phyloP scores from a whole-genome alignment of 441 rosid genomes.

The Viola pubescens region DNA sequence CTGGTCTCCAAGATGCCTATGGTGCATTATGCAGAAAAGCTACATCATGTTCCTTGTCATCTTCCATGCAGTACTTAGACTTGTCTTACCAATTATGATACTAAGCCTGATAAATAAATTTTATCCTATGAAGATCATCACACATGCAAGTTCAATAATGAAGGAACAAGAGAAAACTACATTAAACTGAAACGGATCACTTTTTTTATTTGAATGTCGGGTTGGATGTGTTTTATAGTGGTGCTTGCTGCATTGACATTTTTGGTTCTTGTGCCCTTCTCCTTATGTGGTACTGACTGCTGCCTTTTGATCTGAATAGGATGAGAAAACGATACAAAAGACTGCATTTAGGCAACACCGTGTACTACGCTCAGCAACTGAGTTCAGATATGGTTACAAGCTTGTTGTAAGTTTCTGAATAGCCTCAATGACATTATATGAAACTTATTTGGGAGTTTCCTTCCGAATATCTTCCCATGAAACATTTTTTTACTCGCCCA shows the following conservation, averaged over 20 bases:
- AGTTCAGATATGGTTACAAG: slow-evolving; percentile 94
- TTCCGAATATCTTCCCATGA: background rate
- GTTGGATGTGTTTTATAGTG: background rate
- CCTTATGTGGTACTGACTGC: slow-evolving; percentile 7
- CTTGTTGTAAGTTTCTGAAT: slow-evolving; percentile 57
- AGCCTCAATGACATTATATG: background rate
- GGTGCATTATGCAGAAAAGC: too few relatives aligned
- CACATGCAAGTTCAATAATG: background rate
- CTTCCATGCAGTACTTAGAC: background rate
- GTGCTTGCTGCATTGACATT: background rate
- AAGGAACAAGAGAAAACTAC: background rate
- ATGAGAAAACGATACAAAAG: slow-evolving; percentile 86
- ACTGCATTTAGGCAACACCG: slow-evolving; percentile 74
- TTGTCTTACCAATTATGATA: background rate
- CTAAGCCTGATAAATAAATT: background rate
- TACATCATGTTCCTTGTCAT: too few relatives aligned
- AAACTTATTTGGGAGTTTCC: background rate
- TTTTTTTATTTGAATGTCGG: background rate
- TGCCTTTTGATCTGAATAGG: slow-evolving; percentile 33
- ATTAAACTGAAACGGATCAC: background rate
- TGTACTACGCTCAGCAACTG: slow-evolving; percentile 49
- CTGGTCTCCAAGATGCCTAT: background rate
- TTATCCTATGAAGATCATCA: background rate
- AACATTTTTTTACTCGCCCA: background rate
- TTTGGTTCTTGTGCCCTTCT: background rate